A percentile compares a stretch with the other conserved stretches of the same genome.
phyloP scores from a whole-genome alignment of 2,329 filamentous ascomycete species.

The Diplodia scrobiculata region DNA sequence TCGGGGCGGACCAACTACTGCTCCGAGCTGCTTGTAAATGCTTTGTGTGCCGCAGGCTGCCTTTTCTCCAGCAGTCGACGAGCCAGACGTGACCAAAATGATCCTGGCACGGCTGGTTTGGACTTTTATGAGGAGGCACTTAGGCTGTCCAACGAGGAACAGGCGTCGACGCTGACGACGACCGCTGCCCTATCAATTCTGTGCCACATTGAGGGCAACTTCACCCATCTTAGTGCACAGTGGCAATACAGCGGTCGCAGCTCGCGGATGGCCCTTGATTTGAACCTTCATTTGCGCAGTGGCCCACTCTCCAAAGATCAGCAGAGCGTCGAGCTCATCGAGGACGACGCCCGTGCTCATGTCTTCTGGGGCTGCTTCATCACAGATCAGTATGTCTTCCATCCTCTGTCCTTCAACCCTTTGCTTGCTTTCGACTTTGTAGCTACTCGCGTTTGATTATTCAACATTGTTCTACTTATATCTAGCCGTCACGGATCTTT shows the following conservation, averaged over 20 bases:
- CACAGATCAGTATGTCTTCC: conserved; percentile 32
- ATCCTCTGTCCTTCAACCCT: background rate
- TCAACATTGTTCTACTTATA: background rate
- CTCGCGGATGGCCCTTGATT: conserved; percentile 32
- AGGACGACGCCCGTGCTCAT: conserved; percentile 29
- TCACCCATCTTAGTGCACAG: conserved; percentile 29
- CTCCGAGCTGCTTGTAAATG: conserved; percentile 33
- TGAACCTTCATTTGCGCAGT: conserved; percentile 31
- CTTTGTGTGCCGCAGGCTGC: conserved; percentile 32
- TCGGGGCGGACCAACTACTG: conserved; percentile 31
- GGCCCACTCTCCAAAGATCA: conserved; percentile 4
- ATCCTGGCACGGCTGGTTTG: conserved; percentile 30
- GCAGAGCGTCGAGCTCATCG: conserved; percentile 1
- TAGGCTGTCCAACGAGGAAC: conserved; percentile 27
- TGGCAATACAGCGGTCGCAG: conserved; percentile 32
- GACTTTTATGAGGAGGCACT: conserved; percentile 32
- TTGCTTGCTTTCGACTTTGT: background rate
- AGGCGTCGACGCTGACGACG: conserved; percentile 29
- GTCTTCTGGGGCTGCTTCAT: conserved; percentile 34
- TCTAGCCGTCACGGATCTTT: background rate
- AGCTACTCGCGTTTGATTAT: background rate
- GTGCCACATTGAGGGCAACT: conserved; percentile 32
- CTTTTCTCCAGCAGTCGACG: conserved; percentile 29
- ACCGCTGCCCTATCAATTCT: conserved; percentile 32
- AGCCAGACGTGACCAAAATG: conserved; percentile 24